phyloP scores from a whole-genome alignment of 805 yeast species.

The Yarrowia keelungensis region DNA sequence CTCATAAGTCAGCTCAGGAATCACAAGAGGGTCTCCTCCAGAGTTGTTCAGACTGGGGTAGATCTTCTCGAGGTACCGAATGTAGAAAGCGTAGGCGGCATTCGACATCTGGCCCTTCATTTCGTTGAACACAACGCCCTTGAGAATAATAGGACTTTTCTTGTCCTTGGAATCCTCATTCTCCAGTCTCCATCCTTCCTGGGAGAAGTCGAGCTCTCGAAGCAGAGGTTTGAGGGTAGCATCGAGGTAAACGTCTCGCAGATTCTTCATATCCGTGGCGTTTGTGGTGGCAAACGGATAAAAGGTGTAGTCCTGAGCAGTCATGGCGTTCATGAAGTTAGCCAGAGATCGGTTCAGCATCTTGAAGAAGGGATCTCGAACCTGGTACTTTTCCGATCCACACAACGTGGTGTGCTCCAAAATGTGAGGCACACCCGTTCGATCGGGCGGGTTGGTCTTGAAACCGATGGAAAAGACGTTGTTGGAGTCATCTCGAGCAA shows the following conservation, averaged over 20 bases:
- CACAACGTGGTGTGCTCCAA: constrained; percentile 95
- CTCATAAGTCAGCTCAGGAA: constrained; percentile 75
- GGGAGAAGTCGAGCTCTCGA: constrained; percentile 80
- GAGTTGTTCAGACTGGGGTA: constrained; percentile 87
- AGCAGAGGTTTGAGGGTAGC: constrained; percentile 84
- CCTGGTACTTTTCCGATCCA: constrained; percentile 91
- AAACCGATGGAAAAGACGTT: constrained; percentile 89
- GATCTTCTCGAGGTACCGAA: constrained; percentile 78
- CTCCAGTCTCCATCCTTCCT: constrained; percentile 98
- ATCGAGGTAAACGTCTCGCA: constrained; percentile 87
- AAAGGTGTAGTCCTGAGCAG: constrained; percentile 94
- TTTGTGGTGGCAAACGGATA: constrained; percentile 97
- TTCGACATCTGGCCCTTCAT: constrained; percentile 98
- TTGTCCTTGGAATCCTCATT: constrained; percentile 65
- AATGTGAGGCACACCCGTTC: constrained; percentile 96
- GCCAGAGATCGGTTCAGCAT: constrained; percentile 95
- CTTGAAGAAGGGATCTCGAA: constrained; percentile 96
- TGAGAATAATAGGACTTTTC: constrained; percentile 69
- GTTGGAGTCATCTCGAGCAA: constrained; percentile 81
- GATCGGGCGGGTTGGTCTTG: constrained; percentile 92
- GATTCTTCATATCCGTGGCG: constrained; percentile 74
- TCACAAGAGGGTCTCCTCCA: constrained; percentile 90
- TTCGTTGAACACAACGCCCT: constrained; percentile 97
- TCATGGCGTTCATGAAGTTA: constrained; percentile 98
- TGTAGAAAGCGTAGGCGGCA: constrained; percentile 84